Percentiles rank a stretch among this genome's conserved stretches.
Conservation (phyloP, 1,284 basidiomycete genomes). For the Microbotryum intermedium region DNA sequence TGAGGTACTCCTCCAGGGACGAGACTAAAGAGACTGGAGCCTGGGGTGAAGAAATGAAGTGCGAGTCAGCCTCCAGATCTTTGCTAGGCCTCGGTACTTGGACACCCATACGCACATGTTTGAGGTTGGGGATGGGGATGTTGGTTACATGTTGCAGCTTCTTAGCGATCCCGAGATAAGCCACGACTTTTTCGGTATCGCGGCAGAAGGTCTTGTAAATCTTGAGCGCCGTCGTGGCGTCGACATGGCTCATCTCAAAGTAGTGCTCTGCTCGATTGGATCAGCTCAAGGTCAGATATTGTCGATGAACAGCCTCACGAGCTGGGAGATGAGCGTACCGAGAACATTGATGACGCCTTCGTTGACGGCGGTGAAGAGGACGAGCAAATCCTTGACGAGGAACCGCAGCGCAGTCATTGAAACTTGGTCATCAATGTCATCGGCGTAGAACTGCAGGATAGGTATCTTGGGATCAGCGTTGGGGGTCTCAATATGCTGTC, state of each 20-base stretch:
- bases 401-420: conserved; percentile 81
- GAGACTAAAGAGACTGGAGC: conserved; percentile 88
- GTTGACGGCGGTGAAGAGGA: conserved; percentile 92
- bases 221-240: conserved; percentile 73
- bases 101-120: conserved; percentile 56
- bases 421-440: conserved; percentile 85
- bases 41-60: conserved; percentile 40
- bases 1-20: conserved; percentile 88
- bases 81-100: not conserved
- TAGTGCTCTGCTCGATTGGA: conserved; percentile 67
- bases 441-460: conserved; percentile 69
- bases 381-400: conserved; percentile 93
- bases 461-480: not conserved
- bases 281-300: not conserved
- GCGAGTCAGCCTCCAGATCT: not conserved
- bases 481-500: not conserved
- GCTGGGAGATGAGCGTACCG: conserved; percentile 45
- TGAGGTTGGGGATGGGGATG: conserved; percentile 85
- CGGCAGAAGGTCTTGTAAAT: conserved; percentile 93
- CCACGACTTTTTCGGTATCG: conserved; percentile 88
- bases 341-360: conserved; percentile 96
- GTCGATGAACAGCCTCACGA: not conserved
- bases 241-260: conserved; percentile 93
- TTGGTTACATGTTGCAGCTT: conserved; percentile 88
- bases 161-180: conserved; percentile 84